Percentiles rank a stretch among this genome's conserved stretches.
Conservation (phyloP, 441 rosid species). For the Bocquillonia castaneifolia region DNA sequence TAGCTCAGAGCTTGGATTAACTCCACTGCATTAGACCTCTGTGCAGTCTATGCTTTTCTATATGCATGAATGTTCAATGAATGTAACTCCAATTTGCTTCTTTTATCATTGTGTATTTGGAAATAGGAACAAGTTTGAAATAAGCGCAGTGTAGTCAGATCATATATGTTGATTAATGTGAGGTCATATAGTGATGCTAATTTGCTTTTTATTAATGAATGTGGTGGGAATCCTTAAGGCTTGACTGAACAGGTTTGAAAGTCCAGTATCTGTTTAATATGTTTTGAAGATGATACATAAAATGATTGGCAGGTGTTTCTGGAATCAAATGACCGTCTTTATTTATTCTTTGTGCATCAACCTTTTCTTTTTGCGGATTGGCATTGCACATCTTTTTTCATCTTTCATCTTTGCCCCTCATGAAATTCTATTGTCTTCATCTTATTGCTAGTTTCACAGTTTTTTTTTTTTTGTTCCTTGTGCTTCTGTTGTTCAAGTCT, state of each 20-base stretch:
- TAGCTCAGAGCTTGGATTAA: neutral
- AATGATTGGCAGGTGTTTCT: neutral
- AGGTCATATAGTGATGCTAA: neutral
- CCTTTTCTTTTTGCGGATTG: neutral
- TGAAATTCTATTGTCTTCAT: neutral
- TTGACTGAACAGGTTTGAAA: neutral
- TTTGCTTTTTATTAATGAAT: neutral
- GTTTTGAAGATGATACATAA: neutral
- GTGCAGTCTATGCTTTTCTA: neutral
- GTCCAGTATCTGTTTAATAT: neutral
- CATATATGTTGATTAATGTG: neutral
- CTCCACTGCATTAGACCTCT: neutral
- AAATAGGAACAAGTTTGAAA: neutral
- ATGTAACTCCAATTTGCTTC: neutral
- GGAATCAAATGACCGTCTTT: neutral
- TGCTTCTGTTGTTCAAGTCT: neutral
- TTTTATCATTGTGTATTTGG: neutral
- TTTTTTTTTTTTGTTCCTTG: neutral
- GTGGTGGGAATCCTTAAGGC: conserved; percentile 1
- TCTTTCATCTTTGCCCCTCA: neutral
- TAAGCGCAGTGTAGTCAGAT: neutral
- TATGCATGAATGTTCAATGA: neutral
- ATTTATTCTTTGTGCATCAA: neutral
- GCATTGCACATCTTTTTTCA: neutral
- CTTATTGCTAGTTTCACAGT: neutral